Percentiles rank a stretch among this genome's conserved stretches.
Conservation (phyloP, 2,329 filamentous ascomycete genomes). For the Elsinoe fawcettii region DNA sequence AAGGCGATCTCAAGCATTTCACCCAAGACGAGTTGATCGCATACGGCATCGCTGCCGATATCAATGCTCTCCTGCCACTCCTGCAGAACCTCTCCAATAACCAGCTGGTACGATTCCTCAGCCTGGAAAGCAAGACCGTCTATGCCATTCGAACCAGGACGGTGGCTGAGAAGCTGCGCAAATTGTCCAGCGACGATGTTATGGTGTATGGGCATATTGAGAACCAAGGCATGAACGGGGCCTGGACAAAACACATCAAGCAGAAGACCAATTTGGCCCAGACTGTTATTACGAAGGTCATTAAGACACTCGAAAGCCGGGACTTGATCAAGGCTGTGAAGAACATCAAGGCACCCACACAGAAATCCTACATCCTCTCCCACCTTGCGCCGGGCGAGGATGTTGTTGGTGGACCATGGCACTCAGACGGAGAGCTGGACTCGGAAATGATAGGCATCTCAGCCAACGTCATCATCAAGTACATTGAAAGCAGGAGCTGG, state of each 20-base stretch:
- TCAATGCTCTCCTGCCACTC: constrained; percentile 25
- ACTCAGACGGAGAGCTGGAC: constrained; percentile 83
- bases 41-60: constrained; percentile 20
- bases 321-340: constrained; percentile 82
- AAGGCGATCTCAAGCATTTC: constrained; percentile 28
- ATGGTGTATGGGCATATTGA: constrained; percentile 88
- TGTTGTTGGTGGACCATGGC: constrained; percentile 90
- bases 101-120: constrained; percentile 28
- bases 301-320: constrained; percentile 77
- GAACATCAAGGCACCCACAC: constrained; percentile 80
- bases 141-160: constrained; percentile 22
- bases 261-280: constrained; percentile 75
- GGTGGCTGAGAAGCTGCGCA: constrained; percentile 16
- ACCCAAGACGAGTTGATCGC: constrained; percentile 26
- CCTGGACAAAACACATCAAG: constrained; percentile 85
- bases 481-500: constrained; percentile 65
- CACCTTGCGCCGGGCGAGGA: constrained; percentile 78
- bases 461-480: constrained; percentile 63
- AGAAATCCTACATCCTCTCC: constrained; percentile 94
- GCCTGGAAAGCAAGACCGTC: constrained; percentile 24
- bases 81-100: constrained; percentile 27
- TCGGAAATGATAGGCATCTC: constrained; percentile 77
- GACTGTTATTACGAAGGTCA: constrained; percentile 66
- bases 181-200: constrained; percentile 59
- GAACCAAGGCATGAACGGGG: constrained; percentile 71